Evolutionary conservation across 805 yeast genomes (phyloP).

Genomic region (Lachancea fermentati): DNA sequence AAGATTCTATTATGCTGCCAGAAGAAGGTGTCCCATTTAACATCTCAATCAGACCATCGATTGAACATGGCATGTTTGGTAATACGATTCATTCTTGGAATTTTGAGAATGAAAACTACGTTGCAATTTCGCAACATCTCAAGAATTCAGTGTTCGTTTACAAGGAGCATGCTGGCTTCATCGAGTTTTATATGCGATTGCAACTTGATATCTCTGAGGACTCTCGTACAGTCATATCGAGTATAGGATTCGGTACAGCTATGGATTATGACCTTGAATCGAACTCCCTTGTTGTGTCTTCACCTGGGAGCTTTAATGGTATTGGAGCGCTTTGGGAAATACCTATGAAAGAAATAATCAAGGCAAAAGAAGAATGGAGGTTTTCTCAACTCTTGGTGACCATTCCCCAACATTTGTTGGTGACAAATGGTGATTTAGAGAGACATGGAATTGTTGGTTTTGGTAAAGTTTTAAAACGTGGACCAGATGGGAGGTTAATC

Average conservation of each 20-base stretch:
- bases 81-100: slow-evolving; percentile 12
- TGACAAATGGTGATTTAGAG: slow-evolving; percentile 15
- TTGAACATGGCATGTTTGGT: slow-evolving; percentile 24
- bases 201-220: slow-evolving; percentile 10
- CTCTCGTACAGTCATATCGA: slow-evolving; percentile 16
- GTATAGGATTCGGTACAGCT: slow-evolving; percentile 34
- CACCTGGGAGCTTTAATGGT: slow-evolving; percentile 35
- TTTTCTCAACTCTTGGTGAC: slow-evolving; percentile 11
- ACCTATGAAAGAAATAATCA: slow-evolving; percentile 18
- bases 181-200: slow-evolving; percentile 10
- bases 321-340: slow-evolving; percentile 44
- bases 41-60: slow-evolving; percentile 12
- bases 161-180: slow-evolving; percentile 11
- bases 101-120: slow-evolving; percentile 9
- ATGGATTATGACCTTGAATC: slow-evolving; percentile 14
- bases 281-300: slow-evolving; percentile 33
- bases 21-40: slow-evolving; percentile 10
- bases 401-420: slow-evolving; percentile 9
- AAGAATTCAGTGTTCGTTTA: slow-evolving; percentile 19
- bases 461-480: slow-evolving; percentile 36
- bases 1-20: slow-evolving; percentile 7
- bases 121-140: slow-evolving; percentile 23
- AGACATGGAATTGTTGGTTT: slow-evolving; percentile 38
- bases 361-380: slow-evolving; percentile 16
- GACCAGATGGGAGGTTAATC: slow-evolving; percentile 25